Evolutionary conservation across 805 yeast species (phyloP).

Genomic region (Middelhovenomyces tepae): DNA sequence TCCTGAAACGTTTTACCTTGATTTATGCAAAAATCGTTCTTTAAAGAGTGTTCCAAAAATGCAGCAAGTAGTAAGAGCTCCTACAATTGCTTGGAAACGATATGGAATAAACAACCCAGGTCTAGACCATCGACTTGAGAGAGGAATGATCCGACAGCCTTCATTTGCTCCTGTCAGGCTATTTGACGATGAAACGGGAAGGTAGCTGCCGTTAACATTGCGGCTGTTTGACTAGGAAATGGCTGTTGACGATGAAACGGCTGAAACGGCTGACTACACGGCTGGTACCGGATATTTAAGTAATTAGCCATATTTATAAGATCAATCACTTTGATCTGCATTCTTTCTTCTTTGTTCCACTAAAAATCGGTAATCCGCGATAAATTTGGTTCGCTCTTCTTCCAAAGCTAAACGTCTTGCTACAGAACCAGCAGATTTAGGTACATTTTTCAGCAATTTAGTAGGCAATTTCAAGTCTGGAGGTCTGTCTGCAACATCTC

Average conservation of each 20-base stretch:
- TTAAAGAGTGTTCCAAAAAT: slow-evolving; percentile 18
- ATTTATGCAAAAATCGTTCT: slow-evolving; percentile 10
- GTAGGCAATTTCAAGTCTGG: slow-evolving; percentile 29
- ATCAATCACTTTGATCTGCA: neutral
- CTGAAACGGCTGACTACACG: neutral
- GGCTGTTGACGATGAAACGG: no score
- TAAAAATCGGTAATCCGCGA: slow-evolving; percentile 27
- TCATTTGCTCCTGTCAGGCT: slow-evolving; percentile 17
- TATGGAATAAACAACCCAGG: slow-evolving; percentile 24
- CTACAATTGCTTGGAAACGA: slow-evolving; percentile 25
- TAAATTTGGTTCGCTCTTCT: slow-evolving; percentile 29
- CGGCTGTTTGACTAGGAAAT: neutral
- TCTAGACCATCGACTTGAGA: slow-evolving; percentile 18
- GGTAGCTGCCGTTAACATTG: neutral
- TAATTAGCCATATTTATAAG: neutral
- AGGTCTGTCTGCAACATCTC: slow-evolving; percentile 34
- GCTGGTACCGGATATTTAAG: neutral
- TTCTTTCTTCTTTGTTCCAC: slow-evolving; percentile 12
- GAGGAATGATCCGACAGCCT: slow-evolving; percentile 18
- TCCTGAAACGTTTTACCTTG: slow-evolving; percentile 19
- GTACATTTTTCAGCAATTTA: slow-evolving; percentile 28
- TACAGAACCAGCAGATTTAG: slow-evolving; percentile 32
- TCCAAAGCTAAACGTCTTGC: slow-evolving; percentile 31
- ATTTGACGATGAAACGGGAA: slow-evolving; percentile 11
- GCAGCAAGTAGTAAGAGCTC: slow-evolving; percentile 24